Conservation (phyloP, 768 basidiomycete genomes). For the Amanita rubescens region DNA sequence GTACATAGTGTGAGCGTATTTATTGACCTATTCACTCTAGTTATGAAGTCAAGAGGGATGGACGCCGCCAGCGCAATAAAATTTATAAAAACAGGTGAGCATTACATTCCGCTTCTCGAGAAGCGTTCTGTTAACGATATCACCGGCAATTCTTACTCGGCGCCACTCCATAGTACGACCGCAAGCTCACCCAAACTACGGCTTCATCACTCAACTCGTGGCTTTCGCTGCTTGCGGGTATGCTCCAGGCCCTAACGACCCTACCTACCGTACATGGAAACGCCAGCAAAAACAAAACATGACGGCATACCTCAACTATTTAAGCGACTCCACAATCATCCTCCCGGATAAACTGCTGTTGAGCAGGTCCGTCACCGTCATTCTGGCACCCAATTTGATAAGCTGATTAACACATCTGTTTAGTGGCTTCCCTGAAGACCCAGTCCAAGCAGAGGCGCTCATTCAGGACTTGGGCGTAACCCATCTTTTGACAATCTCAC, state of each 20-base stretch:
- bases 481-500: slow-evolving; percentile 47
- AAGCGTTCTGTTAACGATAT: slow-evolving; percentile 5
- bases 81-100: slow-evolving; percentile 42
- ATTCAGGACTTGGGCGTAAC: slow-evolving; percentile 45
- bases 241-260: slow-evolving; percentile 31
- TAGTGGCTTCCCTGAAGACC: slow-evolving; percentile 53
- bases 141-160: background rate
- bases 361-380: slow-evolving; percentile 34
- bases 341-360: slow-evolving; percentile 43
- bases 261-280: slow-evolving; percentile 52
- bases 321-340: slow-evolving; percentile 46
- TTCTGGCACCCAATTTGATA: background rate
- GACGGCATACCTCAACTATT: slow-evolving; percentile 40
- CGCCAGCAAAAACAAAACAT: slow-evolving; percentile 46
- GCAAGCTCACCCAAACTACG: slow-evolving; percentile 39
- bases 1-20: slow-evolving; percentile 25
- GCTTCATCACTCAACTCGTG: slow-evolving; percentile 54
- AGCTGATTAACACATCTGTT: background rate
- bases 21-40: background rate
- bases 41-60: slow-evolving; percentile 38
- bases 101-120: background rate
- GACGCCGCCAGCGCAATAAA: slow-evolving; percentile 37
- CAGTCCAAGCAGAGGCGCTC: slow-evolving; percentile 40
- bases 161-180: slow-evolving; percentile 28
- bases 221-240: slow-evolving; percentile 46